Conservation (phyloP, 78 protist species). For the Isochrysis galbana region DNA sequence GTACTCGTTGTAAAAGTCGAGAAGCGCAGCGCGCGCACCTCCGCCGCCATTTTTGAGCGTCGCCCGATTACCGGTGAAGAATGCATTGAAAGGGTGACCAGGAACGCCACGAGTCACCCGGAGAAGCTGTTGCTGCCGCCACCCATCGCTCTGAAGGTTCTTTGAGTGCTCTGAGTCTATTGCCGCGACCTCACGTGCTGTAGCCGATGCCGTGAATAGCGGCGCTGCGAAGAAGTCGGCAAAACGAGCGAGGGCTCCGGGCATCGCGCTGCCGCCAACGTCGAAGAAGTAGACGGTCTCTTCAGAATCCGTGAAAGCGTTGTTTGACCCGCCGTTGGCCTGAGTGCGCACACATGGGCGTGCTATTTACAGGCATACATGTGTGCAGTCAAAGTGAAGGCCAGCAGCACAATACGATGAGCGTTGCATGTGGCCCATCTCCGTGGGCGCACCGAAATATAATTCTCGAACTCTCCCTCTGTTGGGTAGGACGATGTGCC, state of each 20-base stretch:
- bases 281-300: slow-evolving; percentile 63
- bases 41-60: neutral
- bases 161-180: neutral
- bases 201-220: neutral
- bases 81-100: neutral
- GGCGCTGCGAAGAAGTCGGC: neutral
- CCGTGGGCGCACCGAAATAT: too few relatives aligned
- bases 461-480: slow-evolving; percentile 48
- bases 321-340: slow-evolving; percentile 66
- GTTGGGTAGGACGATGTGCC: slow-evolving; percentile 56
- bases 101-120: too few relatives aligned
- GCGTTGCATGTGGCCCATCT: too few relatives aligned
- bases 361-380: too few relatives aligned
- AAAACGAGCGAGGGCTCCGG: slow-evolving; percentile 17
- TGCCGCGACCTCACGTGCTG: neutral
- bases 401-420: too few relatives aligned
- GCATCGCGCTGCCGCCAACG: neutral
- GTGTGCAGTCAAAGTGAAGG: too few relatives aligned
- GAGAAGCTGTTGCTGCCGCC: neutral
- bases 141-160: neutral
- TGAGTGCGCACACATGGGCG: too few relatives aligned
- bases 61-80: neutral
- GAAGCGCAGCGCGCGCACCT: neutral
- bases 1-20: neutral
- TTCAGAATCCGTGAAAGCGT: slow-evolving; percentile 66